phyloP scores from a whole-genome alignment of 495 filamentous ascomycete species.

The Clavariopsis aquatica region DNA sequence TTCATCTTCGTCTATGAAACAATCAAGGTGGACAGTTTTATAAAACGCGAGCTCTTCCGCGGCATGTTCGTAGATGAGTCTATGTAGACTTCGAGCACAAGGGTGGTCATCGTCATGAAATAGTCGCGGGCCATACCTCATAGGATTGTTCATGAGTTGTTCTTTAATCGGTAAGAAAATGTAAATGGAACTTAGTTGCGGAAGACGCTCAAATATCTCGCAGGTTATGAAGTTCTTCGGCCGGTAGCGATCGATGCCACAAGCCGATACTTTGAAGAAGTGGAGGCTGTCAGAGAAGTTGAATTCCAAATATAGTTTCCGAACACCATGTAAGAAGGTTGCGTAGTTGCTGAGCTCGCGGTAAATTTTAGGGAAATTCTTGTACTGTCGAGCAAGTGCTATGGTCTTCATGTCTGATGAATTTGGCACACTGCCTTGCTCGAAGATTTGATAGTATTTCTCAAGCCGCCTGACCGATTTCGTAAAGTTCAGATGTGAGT shows the following conservation, averaged over 20 bases:
- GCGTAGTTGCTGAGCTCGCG: constrained; percentile 14
- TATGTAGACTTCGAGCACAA: constrained; percentile 15
- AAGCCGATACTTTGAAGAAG: constrained; percentile 21
- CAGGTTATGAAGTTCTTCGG: neutral
- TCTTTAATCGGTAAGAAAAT: neutral
- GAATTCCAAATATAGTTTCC: constrained; percentile 9
- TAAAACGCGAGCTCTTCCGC: constrained; percentile 3
- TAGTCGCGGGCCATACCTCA: neutral
- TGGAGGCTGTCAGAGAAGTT: constrained; percentile 4
- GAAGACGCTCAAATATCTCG: constrained; percentile 17
- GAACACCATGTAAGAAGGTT: constrained; percentile 13
- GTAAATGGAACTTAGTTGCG: neutral
- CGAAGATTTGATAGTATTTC: constrained; percentile 5
- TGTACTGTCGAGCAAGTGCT: neutral
- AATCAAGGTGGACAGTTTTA: neutral
- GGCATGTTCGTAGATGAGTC: constrained; percentile 17
- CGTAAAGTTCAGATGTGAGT: neutral
- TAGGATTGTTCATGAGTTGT: neutral
- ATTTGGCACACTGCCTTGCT: neutral
- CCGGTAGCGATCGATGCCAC: neutral
- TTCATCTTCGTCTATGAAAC: constrained; percentile 16
- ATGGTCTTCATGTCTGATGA: neutral
- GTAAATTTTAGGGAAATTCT: constrained; percentile 8
- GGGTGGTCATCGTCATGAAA: constrained; percentile 6
- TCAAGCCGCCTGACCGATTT: neutral